A percentile compares a stretch with the other conserved stretches of the same genome.
phyloP scores from a whole-genome alignment of 768 basidiomycete genomes.

The Lactarius vividus region DNA sequence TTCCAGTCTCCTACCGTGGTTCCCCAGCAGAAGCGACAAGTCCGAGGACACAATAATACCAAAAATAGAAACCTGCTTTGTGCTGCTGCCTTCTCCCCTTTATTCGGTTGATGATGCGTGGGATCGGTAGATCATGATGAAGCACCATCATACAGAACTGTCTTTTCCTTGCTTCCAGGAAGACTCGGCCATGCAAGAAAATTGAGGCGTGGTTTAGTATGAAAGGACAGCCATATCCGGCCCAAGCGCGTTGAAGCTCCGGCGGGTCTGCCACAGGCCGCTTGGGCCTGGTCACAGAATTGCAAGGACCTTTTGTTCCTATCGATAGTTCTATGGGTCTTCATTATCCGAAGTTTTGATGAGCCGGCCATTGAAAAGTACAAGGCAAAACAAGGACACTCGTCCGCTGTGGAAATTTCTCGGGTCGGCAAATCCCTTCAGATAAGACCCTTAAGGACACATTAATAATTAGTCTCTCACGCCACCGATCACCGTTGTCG shows the following conservation, averaged over 20 bases:
- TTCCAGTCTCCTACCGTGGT: not conserved
- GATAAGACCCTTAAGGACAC: not conserved
- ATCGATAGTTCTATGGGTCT: not conserved
- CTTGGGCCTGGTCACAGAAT: not conserved
- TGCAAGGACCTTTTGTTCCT: not conserved
- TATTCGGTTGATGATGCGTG: not conserved
- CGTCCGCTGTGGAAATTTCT: not conserved
- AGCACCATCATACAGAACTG: not conserved
- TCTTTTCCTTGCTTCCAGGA: not conserved
- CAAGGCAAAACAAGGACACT: not conserved
- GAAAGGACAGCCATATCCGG: not conserved
- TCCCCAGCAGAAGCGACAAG: not conserved
- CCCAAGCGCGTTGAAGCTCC: not conserved
- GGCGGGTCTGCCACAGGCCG: not conserved
- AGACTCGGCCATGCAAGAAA: not conserved
- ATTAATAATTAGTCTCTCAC: not conserved
- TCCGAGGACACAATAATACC: not conserved
- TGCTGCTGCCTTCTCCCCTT: not conserved
- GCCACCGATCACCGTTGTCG: not conserved
- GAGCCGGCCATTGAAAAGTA: not conserved
- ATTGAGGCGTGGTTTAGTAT: not conserved
- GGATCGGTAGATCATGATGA: not conserved
- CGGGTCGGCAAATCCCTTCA: not conserved
- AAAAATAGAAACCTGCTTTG: not conserved
- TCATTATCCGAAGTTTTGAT: not conserved